Percentiles rank a stretch among this genome's conserved stretches.
These are phyloP conservation scores for Ichthyophthirius multifiliis DNA, from an alignment of 169 alveolate species.

Conservation along the genomic window DNA sequence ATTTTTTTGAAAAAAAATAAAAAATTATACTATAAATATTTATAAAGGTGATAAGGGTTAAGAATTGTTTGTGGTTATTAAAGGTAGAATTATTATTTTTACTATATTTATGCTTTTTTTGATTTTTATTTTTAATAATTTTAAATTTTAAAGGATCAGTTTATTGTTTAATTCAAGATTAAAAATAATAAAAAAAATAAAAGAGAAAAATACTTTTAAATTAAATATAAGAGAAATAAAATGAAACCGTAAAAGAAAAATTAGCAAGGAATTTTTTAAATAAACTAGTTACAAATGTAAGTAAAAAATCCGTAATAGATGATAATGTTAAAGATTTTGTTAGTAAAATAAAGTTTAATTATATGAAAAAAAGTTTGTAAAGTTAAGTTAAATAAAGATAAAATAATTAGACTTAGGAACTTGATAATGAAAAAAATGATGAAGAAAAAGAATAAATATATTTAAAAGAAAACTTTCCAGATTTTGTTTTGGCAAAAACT, in stretches of 20 bases:
- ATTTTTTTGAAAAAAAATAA: too few relatives aligned
- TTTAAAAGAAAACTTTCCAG: neutral
- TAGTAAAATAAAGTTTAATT: too few relatives aligned
- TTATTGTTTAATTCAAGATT: neutral
- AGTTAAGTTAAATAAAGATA: neutral
- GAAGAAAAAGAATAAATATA: neutral
- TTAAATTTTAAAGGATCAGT: neutral
- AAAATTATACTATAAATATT: too few relatives aligned
- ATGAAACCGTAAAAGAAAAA: neutral
- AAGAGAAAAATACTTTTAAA: neutral
- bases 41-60: neutral
- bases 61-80: neutral
- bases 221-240: neutral
- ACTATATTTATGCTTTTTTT: neutral
- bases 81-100: neutral
- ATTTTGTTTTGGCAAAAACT: neutral
- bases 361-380: neutral
- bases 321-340: neutral
- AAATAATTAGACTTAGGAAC: neutral
- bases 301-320: neutral
- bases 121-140: too few relatives aligned
- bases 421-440: neutral
- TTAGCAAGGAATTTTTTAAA: neutral
- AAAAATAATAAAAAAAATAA: too few relatives aligned
- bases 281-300: neutral